Percentiles rank a stretch among this genome's conserved stretches.
Conservation (phyloP, 805 yeast genomes). For the Clavispora vitiphila region DNA sequence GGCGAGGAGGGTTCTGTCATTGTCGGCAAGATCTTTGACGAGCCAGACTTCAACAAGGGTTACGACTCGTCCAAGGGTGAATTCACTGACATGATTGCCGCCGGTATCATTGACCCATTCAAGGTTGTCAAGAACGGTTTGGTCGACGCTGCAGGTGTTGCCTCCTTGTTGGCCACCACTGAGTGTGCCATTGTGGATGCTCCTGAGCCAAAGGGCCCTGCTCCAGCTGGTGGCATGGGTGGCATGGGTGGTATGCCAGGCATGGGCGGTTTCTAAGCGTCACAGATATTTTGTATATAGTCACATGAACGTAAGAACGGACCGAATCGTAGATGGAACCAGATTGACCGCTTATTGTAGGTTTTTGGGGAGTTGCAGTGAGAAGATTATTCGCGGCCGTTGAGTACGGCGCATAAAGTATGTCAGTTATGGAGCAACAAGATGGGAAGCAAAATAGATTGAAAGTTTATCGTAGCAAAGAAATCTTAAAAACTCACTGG, state of each 20-base stretch:
- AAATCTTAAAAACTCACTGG: too few relatives aligned
- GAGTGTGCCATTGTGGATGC: slow-evolving; percentile 98
- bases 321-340: too few relatives aligned
- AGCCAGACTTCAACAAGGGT: slow-evolving; percentile 78
- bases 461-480: too few relatives aligned
- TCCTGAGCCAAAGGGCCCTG: slow-evolving; percentile 66
- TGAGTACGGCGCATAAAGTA: too few relatives aligned
- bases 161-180: slow-evolving; percentile 93
- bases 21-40: slow-evolving; percentile 77
- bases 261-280: slow-evolving; percentile 26
- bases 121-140: slow-evolving; percentile 95
- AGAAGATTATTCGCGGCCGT: too few relatives aligned
- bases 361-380: too few relatives aligned
- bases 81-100: slow-evolving; percentile 91
- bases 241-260: slow-evolving; percentile 20
- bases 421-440: too few relatives aligned
- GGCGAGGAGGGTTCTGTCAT: slow-evolving; percentile 97
- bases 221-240: slow-evolving; percentile 48
- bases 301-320: not conserved
- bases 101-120: slow-evolving; percentile 98
- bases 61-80: slow-evolving; percentile 90
- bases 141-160: slow-evolving; percentile 96
- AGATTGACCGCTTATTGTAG: too few relatives aligned
- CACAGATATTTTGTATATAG: slow-evolving; percentile 5
- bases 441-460: too few relatives aligned